Evolutionary conservation across 495 filamentous ascomycete species (phyloP), one percentile per base, ranked within the genome.

Genomic region (Echria macrotheca): DNA sequence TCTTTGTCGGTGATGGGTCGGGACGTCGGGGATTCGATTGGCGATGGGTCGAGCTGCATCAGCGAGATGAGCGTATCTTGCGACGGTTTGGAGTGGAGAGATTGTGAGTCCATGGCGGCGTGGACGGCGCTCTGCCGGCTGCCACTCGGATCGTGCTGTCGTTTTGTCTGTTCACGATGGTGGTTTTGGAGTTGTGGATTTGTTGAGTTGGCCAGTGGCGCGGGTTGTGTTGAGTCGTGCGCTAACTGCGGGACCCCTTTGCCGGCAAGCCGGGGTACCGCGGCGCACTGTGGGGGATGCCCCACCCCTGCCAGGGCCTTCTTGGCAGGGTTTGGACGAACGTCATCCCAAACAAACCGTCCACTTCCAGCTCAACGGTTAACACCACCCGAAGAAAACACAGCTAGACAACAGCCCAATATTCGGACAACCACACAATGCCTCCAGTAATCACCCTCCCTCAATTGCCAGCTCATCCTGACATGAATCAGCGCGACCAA

Each of bases 31-130:
- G 75, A 77, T 10, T 91, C 84, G 23, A 94, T 84, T 1, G 90
- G 90, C 8, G 82, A 80, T 8, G 90, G 90, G 35, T 94, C 90
- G 22, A 96, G 69, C 49, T 90, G 79, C 44, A 84, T 75, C 55
- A 96, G 78, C 22, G 84, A 87, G 26, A 80, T 64, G 32, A 82
- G 66, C 4, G 82, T 73, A 26, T 74, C 69, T 41, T 71, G 61
- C n/a, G 74, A 77, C 15, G 67, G 71, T 22, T 59, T 65, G 17
- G 54, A 47, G 47, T 55, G 49, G 36, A 71, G 45, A 18, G 56
- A 36, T 12, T 45, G 47, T 15, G 54, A 38, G 12, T 65, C 60
- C 65, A 68, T 68, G 54, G n/a, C 55, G 46, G 49, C 26, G 36
- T 36, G 25, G 21, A 29, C 18, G 52, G 40, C 48, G 42, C 25